Evolutionary conservation across 495 filamentous ascomycete species (phyloP).

Genomic region (Hyaloscypha hepaticicola): DNA sequence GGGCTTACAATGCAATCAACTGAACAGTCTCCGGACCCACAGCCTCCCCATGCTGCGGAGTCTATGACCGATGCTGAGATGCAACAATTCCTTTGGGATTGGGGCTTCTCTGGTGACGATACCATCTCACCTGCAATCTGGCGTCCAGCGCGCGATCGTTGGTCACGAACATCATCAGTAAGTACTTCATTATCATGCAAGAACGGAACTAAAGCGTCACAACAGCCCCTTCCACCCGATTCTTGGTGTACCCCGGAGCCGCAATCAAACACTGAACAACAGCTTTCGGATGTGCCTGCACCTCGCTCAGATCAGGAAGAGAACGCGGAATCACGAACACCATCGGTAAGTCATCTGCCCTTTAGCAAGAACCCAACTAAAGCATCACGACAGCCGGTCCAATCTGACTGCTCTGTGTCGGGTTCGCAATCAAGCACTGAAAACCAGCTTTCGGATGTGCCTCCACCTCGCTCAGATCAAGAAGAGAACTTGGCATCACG

Average conservation of each 20-base stretch:
- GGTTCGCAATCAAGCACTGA: no score
- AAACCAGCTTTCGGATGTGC: neutral
- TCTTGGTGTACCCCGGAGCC: no score
- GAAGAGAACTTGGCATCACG: neutral
- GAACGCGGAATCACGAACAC: neutral
- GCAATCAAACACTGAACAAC: neutral
- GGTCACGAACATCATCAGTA: neutral
- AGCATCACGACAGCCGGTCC: neutral
- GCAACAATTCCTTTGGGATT: no score
- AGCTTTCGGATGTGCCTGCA: neutral
- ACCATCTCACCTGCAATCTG: no score
- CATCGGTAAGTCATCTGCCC: neutral
- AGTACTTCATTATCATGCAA: neutral
- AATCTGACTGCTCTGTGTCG: no score
- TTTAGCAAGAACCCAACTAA: neutral
- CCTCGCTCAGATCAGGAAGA: neutral
- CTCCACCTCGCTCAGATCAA: neutral
- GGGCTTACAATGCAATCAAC: conserved; percentile 17
- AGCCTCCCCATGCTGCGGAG: neutral
- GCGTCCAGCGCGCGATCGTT: neutral
- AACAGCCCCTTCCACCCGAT: neutral
- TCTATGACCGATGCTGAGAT: neutral
- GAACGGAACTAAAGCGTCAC: neutral
- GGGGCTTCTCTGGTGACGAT: no score
- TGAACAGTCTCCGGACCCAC: neutral